These are phyloP conservation scores for Claviceps africana DNA, from an alignment of 2,329 filamentous ascomycete genomes.

Conservation along the genomic window DNA sequence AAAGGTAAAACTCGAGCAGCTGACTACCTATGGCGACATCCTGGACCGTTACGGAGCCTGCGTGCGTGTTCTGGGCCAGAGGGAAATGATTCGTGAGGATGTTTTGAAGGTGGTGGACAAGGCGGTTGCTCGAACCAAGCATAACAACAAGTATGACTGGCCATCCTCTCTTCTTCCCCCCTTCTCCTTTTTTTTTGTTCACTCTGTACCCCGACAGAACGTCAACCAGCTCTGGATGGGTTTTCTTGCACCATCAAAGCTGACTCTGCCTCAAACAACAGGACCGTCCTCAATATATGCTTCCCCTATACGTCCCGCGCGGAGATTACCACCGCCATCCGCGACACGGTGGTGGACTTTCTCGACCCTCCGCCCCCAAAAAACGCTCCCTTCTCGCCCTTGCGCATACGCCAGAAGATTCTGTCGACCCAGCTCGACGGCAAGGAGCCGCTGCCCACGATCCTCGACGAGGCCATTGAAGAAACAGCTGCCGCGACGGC, in stretches of 20 bases:
- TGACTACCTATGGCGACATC: conserved; percentile 84
- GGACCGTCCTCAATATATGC: conserved; percentile 71
- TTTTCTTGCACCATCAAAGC: background rate
- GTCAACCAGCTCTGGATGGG: background rate
- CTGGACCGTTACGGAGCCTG: conserved; percentile 84
- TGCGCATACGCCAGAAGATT: conserved; percentile 76
- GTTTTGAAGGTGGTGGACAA: conserved; percentile 79
- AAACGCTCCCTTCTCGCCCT: conserved; percentile 70
- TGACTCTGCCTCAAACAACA: conserved; percentile 13
- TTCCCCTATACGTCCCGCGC: conserved; percentile 95
- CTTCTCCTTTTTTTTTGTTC: too few relatives aligned
- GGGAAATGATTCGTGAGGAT: conserved; percentile 70
- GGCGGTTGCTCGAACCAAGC: conserved; percentile 72
- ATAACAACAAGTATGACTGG: conserved; percentile 60
- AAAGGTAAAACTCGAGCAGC: conserved; percentile 82
- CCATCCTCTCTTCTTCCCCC: too few relatives aligned
- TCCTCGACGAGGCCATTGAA: conserved; percentile 23
- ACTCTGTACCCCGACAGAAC: background rate
- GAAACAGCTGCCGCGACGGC: conserved; percentile 1
- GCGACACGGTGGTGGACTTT: conserved; percentile 76
- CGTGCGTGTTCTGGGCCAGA: conserved; percentile 72
- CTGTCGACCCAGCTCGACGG: conserved; percentile 48
- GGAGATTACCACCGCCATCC: conserved; percentile 84
- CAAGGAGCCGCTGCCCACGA: conserved; percentile 33
- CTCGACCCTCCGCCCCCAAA: conserved; percentile 53